A percentile compares a stretch with the other conserved stretches of the same genome.
These are phyloP conservation scores for Mycotypha africana DNA, from an alignment of 371 early-diverging fungal genomes.

Conservation along the genomic window DNA sequence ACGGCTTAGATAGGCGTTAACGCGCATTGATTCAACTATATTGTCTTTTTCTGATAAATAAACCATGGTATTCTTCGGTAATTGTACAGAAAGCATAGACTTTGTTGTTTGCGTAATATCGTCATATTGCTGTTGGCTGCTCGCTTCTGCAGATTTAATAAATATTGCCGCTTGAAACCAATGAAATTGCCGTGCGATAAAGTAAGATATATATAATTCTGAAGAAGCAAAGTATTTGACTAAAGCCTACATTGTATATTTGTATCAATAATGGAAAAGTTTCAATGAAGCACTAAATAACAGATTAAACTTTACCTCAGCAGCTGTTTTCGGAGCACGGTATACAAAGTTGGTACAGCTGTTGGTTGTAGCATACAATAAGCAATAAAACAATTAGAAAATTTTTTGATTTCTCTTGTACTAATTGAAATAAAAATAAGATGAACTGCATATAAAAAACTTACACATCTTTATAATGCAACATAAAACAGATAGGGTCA, in stretches of 20 bases:
- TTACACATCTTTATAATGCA: constrained; percentile 56
- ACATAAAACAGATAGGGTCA: constrained; percentile 69
- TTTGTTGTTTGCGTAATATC: too few relatives aligned
- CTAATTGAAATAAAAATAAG: too few relatives aligned
- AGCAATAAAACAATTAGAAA: neutral
- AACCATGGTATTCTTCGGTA: constrained; percentile 31
- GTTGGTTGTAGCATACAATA: neutral
- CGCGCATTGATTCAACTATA: constrained; percentile 43
- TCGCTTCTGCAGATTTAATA: constrained; percentile 18
- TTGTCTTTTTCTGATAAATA: constrained; percentile 47
- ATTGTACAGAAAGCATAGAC: constrained; percentile 13
- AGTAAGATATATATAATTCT: constrained; percentile 64
- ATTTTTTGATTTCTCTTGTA: too few relatives aligned
- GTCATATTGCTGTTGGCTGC: constrained; percentile 6
- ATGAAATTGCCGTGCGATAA: constrained; percentile 60
- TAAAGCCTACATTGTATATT: constrained; percentile 26
- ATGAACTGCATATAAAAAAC: neutral
- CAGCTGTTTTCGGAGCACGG: constrained; percentile 54
- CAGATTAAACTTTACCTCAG: constrained; percentile 48
- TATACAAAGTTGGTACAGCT: constrained; percentile 66
- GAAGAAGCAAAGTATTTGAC: constrained; percentile 64
- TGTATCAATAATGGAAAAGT: neutral
- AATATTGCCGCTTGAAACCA: constrained; percentile 61
- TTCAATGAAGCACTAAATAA: too few relatives aligned
- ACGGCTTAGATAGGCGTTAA: constrained; percentile 36